Evolutionary conservation across 768 basidiomycete species (phyloP).

Genomic region (Russula compacta): DNA sequence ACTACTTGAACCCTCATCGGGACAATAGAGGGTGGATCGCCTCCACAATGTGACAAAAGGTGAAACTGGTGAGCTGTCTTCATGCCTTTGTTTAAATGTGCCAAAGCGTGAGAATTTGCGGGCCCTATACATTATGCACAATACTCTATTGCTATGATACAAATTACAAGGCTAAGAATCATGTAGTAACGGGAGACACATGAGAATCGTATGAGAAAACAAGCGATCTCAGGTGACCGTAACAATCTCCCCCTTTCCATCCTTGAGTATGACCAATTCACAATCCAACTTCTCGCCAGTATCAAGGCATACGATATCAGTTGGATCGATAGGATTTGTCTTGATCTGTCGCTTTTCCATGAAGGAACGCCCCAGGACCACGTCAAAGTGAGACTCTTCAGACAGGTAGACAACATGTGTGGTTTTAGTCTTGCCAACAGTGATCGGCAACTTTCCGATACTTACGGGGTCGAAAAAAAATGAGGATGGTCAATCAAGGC

Average conservation of each 20-base stretch:
- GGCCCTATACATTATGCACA: neutral
- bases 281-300: conserved; percentile 87
- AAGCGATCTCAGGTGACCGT: conserved; percentile 55
- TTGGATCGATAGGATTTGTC: conserved; percentile 74
- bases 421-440: conserved; percentile 36
- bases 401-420: conserved; percentile 67
- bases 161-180: neutral
- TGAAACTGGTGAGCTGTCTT: neutral
- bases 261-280: conserved; percentile 85
- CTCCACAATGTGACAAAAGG: neutral
- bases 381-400: conserved; percentile 94
- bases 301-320: conserved; percentile 86
- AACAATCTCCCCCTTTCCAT: conserved; percentile 84
- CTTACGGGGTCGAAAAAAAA: conserved; percentile 20
- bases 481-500: neutral
- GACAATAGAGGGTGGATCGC: neutral
- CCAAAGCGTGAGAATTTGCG: neutral
- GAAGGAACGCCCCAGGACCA: conserved; percentile 84
- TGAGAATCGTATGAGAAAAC: neutral
- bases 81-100: neutral
- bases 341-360: conserved; percentile 71
- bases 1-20: neutral
- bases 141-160: conserved; percentile 8
- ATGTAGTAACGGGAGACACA: neutral
- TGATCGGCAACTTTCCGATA: conserved; percentile 84